A percentile compares a stretch with the other conserved stretches of the same genome.
Evolutionary conservation across 2,329 filamentous ascomycete species (phyloP).

Genomic region (Gaeumannomyces tritici): DNA sequence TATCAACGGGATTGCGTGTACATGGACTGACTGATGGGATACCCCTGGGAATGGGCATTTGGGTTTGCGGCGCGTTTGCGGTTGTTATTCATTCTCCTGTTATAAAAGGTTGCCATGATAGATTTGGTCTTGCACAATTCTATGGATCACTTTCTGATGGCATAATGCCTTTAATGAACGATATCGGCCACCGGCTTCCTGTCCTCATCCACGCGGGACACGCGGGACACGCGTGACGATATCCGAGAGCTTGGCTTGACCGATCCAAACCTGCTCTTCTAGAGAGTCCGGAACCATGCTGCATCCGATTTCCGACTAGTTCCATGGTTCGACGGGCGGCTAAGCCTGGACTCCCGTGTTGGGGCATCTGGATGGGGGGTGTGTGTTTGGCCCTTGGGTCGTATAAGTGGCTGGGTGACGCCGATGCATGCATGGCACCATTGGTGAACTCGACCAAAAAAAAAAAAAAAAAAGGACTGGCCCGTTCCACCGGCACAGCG

Average conservation of each 20-base stretch:
- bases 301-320: background rate
- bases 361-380: no score
- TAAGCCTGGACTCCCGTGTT: background rate
- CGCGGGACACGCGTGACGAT: no score
- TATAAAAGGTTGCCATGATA: background rate
- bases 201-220: background rate
- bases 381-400: no score
- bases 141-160: no score
- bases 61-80: background rate
- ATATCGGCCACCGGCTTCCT: background rate
- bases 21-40: no score
- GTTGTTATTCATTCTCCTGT: background rate
- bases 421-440: no score
- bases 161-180: background rate
- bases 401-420: no score
- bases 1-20: background rate
- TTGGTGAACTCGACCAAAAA: background rate
- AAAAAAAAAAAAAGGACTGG: background rate
- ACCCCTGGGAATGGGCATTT: background rate
- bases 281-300: background rate
- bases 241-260: no score
- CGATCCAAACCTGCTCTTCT: background rate
- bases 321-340: background rate
- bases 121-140: no score
- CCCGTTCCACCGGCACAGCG: background rate